These are phyloP conservation scores for Backusella circina DNA, from an alignment of 192 early-diverging fungal genomes.

Conservation along the genomic window DNA sequence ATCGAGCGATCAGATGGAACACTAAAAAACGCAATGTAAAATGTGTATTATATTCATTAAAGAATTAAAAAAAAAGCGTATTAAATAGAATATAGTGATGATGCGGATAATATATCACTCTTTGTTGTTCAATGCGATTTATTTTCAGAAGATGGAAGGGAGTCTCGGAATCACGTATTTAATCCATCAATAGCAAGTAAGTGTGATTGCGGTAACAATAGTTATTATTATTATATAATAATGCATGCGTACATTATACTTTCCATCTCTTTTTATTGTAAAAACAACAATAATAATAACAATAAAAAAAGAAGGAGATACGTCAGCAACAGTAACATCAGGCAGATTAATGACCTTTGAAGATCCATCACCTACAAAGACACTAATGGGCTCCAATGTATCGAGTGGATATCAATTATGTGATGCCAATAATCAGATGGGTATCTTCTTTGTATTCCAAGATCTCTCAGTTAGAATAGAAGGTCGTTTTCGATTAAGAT, in stretches of 20 bases:
- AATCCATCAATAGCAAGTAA: slow-evolving; percentile 28
- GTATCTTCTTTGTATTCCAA: slow-evolving; percentile 74
- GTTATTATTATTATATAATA: no score
- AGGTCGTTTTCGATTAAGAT: slow-evolving; percentile 65
- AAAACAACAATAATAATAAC: slow-evolving; percentile 17
- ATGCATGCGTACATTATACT: slow-evolving; percentile 47
- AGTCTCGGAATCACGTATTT: slow-evolving; percentile 33
- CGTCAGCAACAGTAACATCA: neutral
- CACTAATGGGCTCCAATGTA: slow-evolving; percentile 15
- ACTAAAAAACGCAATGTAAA: slow-evolving; percentile 31
- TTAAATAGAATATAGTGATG: slow-evolving; percentile 47
- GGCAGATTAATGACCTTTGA: slow-evolving; percentile 4
- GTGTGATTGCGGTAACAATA: neutral
- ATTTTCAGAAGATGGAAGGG: slow-evolving; percentile 18
- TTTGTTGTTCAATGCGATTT: slow-evolving; percentile 38
- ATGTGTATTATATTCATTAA: slow-evolving; percentile 4
- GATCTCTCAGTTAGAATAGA: slow-evolving; percentile 75
- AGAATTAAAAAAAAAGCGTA: slow-evolving; percentile 28
- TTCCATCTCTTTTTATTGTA: slow-evolving; percentile 55
- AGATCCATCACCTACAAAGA: slow-evolving; percentile 16
- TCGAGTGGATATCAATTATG: slow-evolving; percentile 15
- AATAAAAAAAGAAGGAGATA: neutral
- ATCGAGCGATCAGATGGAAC: slow-evolving; percentile 30
- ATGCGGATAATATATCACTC: slow-evolving; percentile 12
- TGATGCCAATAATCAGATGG: slow-evolving; percentile 3